A percentile compares a stretch with the other conserved stretches of the same genome.
These are phyloP conservation scores for Ophiostoma perfectum DNA, from an alignment of 2,329 filamentous ascomycete genomes.

Conservation along the genomic window DNA sequence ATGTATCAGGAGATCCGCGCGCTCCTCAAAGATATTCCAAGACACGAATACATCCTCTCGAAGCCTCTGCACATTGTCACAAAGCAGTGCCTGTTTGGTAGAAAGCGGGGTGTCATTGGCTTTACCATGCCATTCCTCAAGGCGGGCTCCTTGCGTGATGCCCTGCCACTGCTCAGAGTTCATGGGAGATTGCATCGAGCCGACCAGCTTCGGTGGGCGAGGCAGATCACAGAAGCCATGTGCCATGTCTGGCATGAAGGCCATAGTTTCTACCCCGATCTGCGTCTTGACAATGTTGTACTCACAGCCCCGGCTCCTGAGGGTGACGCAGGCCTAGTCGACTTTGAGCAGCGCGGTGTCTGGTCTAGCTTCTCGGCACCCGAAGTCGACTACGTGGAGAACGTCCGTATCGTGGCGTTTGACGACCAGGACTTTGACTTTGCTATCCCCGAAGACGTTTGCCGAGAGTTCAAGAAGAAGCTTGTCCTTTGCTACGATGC, in stretches of 20 bases:
- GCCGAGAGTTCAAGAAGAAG: conserved; percentile 37
- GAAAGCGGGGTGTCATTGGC: conserved; percentile 50
- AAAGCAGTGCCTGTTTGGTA: conserved; percentile 52
- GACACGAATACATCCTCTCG: conserved; percentile 50
- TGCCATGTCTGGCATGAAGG: conserved; percentile 44
- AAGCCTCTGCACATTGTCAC: conserved; percentile 50
- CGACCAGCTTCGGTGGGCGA: conserved; percentile 50
- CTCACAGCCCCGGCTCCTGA: conserved; percentile 37
- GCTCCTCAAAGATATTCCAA: conserved; percentile 44
- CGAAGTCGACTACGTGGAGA: conserved; percentile 56
- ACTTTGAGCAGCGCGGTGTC: conserved; percentile 58
- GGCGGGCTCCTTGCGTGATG: conserved; percentile 51
- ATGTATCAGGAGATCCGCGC: conserved; percentile 57
- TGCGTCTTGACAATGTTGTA: conserved; percentile 56
- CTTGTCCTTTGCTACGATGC: conserved; percentile 43
- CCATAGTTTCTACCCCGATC: conserved; percentile 52
- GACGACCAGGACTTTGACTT: conserved; percentile 39
- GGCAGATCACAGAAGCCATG: conserved; percentile 48
- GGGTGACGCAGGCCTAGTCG: conserved; percentile 50
- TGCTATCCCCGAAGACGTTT: conserved; percentile 37
- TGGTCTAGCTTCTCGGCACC: conserved; percentile 59
- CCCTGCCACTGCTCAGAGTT: conserved; percentile 47
- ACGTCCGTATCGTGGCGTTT: conserved; percentile 49
- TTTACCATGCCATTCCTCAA: conserved; percentile 52
- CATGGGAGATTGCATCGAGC: conserved; percentile 39